These are phyloP conservation scores for Venturia nashicola DNA, from an alignment of 2,329 filamentous ascomycete species.

Conservation along the genomic window DNA sequence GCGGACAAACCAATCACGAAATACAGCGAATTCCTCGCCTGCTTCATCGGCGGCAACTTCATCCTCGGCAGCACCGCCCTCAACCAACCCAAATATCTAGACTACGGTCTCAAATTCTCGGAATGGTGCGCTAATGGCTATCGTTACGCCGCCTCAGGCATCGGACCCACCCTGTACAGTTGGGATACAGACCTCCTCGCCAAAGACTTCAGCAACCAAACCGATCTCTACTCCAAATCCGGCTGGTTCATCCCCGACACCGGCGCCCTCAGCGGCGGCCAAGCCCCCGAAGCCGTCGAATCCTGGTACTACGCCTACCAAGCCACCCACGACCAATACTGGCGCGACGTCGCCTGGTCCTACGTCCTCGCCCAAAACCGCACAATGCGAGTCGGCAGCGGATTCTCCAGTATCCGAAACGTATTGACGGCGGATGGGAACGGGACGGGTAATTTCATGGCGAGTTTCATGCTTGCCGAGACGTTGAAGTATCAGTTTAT, in stretches of 20 bases:
- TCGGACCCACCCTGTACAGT: conserved; percentile 55
- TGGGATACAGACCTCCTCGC: conserved; percentile 20
- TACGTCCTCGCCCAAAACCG: conserved; percentile 57
- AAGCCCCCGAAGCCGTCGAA: conserved; percentile 69
- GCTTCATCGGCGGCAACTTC: conserved; percentile 77
- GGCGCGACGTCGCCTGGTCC: conserved; percentile 75
- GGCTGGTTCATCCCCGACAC: conserved; percentile 48
- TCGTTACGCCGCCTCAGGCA: conserved; percentile 51
- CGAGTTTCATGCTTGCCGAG: conserved; percentile 83
- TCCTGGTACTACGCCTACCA: conserved; percentile 80
- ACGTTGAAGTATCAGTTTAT: conserved; percentile 76
- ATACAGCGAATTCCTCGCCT: conserved; percentile 46
- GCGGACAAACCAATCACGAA: conserved; percentile 10
- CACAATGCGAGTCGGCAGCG: conserved; percentile 50
- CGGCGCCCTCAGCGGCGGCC: conserved; percentile 56
- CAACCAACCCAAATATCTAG: conserved; percentile 49
- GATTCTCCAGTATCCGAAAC: conserved; percentile 53
- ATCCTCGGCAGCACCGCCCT: conserved; percentile 68
- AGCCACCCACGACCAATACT: conserved; percentile 60
- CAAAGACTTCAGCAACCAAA: conserved; percentile 13
- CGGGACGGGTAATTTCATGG: conserved; percentile 51
- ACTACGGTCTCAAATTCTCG: conserved; percentile 62
- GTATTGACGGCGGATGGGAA: conserved; percentile 52
- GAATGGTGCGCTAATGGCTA: conserved; percentile 69
- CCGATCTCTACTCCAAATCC: conserved; percentile 46